These are phyloP conservation scores for Microthlaspi erraticum DNA, from an alignment of 345 rosid species.

Conservation along the genomic window DNA sequence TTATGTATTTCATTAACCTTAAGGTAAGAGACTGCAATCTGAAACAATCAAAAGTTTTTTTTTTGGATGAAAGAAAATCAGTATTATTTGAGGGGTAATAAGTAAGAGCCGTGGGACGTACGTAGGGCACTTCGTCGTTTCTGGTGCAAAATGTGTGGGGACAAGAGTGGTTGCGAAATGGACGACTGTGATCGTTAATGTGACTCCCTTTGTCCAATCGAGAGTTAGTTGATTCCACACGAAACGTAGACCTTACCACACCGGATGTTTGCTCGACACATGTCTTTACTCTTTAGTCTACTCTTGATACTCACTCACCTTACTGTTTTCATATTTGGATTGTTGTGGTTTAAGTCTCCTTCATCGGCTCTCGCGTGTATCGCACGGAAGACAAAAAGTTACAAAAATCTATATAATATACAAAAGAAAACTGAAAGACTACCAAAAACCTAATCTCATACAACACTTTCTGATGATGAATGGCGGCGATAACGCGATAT, in stretches of 20 bases:
- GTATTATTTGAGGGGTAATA: too few species aligned
- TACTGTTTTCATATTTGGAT: slow-evolving; percentile 41
- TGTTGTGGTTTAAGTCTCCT: slow-evolving; percentile 11
- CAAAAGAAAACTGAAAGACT: too few species aligned
- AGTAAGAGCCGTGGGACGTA: slow-evolving; percentile 27
- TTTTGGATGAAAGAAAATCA: too few species aligned
- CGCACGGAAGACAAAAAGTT: slow-evolving; percentile 6
- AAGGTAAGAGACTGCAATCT: too few species aligned
- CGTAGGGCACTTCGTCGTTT: neutral
- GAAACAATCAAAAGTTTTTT: too few species aligned
- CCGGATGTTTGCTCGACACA: slow-evolving; percentile 36
- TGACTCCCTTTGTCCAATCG: slow-evolving; percentile 32
- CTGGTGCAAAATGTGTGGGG: neutral
- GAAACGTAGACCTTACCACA: slow-evolving; percentile 42
- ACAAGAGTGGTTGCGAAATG: slow-evolving; percentile 33
- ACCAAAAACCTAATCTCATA: too few species aligned
- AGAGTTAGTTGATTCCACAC: slow-evolving; percentile 45
- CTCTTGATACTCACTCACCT: slow-evolving; percentile 22
- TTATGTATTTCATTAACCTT: too few species aligned
- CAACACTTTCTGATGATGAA: too few species aligned
- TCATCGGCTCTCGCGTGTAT: slow-evolving; percentile 33
- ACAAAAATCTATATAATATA: neutral
- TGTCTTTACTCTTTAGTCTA: slow-evolving; percentile 28
- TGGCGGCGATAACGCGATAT: too few species aligned
- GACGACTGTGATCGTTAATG: slow-evolving; percentile 35